Base-by-base conservation (phyloP, 768 basidiomycete genomes). In the Boletus vermiculosoides region DNA sequence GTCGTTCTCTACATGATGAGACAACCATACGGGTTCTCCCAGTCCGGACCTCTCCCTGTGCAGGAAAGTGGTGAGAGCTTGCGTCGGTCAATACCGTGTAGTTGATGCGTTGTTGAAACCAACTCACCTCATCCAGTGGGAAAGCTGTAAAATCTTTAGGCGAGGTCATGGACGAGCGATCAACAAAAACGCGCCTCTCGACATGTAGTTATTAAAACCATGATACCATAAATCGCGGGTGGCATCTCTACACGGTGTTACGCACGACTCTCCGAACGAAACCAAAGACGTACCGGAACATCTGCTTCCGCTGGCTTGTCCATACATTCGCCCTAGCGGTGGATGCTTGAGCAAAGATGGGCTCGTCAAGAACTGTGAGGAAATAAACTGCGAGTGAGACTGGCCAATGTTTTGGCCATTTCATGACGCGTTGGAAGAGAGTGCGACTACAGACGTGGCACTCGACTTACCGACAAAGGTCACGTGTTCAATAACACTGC, bases 1-100 rank as follows among this genome's bases (percentile, higher is more conserved):
- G 46, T 46, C 37, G 36, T 58, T 54, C 59, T 45, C 47, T 52
- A 34, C 18, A 42, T 22, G 18, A 52, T 34, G 30, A 45, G 53
- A 59, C 48, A 57, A 49, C 76, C 90, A 66, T 73, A 94, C 92
- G 87, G 87, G 65, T 88, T 82, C 44, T 78, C 77, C 87, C 88
- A 92, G 65, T 93, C 90, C 3, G 92, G 91, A n/a, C 94, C 93
- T 73, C 85, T 82, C 8, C 90, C 91, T 45, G 80, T 80, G 69
- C 96, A 99, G 23, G 91, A 87, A 28, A 99, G 73, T 1, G 96
- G 95, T 9, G 86, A 84, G n/a, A 98, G 79, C 88, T 98, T 62
- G 20, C 16, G 20, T 56, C 36, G 53, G 50, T 71, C 56, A 69
- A 60, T 50, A 31, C 50, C 44, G 39, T 56, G 47, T 37, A 12